phyloP scores from a whole-genome alignment of 2,329 filamentous ascomycete genomes.

The Fusarium coffeatum region DNA sequence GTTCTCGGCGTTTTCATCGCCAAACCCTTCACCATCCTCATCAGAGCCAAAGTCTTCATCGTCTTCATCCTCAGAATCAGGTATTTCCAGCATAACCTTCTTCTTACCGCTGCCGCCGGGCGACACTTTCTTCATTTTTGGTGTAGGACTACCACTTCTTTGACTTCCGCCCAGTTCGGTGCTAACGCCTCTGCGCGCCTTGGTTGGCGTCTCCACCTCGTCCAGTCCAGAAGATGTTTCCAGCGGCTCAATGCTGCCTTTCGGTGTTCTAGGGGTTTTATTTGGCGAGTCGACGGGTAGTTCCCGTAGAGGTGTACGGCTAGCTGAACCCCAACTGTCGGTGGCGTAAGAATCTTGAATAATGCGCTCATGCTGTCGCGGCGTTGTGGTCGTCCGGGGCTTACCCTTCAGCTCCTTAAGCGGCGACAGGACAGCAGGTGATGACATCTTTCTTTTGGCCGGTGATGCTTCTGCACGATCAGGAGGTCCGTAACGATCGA shows the following conservation, averaged over 20 bases:
- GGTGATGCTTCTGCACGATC: conserved; percentile 51
- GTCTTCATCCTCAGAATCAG: conserved; percentile 62
- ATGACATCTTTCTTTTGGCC: conserved; percentile 51
- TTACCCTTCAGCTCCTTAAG: conserved; percentile 41
- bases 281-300: conserved; percentile 28
- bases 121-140: conserved; percentile 38
- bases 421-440: conserved; percentile 37
- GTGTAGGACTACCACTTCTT: conserved; percentile 33
- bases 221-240: conserved; percentile 41
- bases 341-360: conserved; percentile 61
- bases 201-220: conserved; percentile 43
- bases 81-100: conserved; percentile 54
- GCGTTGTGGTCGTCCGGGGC: conserved; percentile 33
- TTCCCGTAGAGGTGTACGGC: conserved; percentile 39
- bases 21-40: conserved; percentile 51
- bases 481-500: conserved; percentile 55
- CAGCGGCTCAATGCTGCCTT: conserved; percentile 16
- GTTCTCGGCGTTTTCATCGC: conserved; percentile 28
- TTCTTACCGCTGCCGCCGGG: conserved; percentile 32
- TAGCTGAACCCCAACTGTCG: conserved; percentile 47
- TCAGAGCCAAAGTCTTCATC: conserved; percentile 44
- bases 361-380: conserved; percentile 48
- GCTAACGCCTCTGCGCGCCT: conserved; percentile 35
- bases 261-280: conserved; percentile 26
- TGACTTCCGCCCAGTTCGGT: conserved; percentile 38